phyloP scores from a whole-genome alignment of 2,329 filamentous ascomycete species.

The Apiospora pterosperma region DNA sequence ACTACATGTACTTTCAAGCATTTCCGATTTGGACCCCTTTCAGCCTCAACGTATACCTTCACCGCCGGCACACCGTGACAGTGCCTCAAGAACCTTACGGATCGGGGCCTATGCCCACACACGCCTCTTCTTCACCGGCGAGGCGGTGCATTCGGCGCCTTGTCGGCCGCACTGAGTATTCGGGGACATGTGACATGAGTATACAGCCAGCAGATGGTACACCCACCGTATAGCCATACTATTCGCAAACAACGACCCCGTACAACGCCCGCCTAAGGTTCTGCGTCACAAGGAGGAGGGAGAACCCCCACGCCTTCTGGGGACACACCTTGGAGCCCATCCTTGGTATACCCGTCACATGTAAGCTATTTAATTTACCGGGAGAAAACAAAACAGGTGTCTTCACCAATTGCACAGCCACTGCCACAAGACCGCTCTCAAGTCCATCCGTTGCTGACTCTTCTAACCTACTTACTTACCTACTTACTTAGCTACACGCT shows the following conservation, averaged over 20 bases:
- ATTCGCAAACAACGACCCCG: not conserved
- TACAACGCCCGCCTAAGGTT: not conserved
- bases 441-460: not conserved
- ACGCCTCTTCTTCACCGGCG: not conserved
- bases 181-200: not conserved
- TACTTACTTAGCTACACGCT: too few species aligned
- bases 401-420: not conserved
- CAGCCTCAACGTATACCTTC: not conserved
- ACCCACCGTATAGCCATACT: not conserved
- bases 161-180: not conserved
- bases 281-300: not conserved
- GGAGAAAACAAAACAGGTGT: not conserved
- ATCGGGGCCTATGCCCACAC: not conserved
- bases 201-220: not conserved
- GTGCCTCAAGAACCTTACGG: not conserved
- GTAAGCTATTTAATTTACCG: not conserved
- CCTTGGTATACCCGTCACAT: not conserved
- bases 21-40: not conserved
- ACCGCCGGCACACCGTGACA: constrained; percentile 1
- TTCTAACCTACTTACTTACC: too few species aligned
- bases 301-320: not conserved
- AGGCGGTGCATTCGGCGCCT: not conserved
- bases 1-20: not conserved
- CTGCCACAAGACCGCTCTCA: not conserved
- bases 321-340: not conserved